Percentiles rank a stretch among this genome's conserved stretches.
Conservation (phyloP, 2,329 filamentous ascomycete genomes). For the Davidsoniella virescens region DNA sequence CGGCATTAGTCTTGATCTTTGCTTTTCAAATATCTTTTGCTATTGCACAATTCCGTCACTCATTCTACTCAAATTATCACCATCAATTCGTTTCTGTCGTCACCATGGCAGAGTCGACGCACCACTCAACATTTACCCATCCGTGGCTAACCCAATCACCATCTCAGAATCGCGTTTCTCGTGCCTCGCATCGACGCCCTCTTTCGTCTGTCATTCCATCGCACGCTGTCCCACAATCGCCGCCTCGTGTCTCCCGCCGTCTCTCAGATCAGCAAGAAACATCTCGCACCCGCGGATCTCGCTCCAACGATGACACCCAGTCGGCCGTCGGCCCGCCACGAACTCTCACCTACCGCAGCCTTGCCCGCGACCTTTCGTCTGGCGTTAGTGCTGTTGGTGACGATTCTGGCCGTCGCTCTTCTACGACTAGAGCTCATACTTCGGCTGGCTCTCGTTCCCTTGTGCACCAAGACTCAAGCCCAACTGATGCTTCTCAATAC, state of each 20-base stretch:
- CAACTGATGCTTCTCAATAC: conserved; percentile 16
- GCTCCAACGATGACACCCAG: conserved; percentile 28
- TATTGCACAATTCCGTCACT: not conserved
- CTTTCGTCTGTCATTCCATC: conserved; percentile 35
- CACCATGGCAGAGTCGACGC: conserved; percentile 11
- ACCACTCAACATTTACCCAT: conserved; percentile 8
- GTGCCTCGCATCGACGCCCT: conserved; percentile 31
- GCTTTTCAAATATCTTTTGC: not conserved
- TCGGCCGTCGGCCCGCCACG: conserved; percentile 25
- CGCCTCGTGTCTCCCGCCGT: conserved; percentile 34
- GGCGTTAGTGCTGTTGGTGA: conserved; percentile 17
- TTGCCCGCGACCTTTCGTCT: conserved; percentile 22
- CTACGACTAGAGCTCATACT: conserved; percentile 5
- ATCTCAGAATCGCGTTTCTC: conserved; percentile 10
- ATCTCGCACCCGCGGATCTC: conserved; percentile 17
- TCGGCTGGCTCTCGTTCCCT: conserved; percentile 31
- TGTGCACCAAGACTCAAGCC: conserved; percentile 28
- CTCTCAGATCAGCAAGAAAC: conserved; percentile 41
- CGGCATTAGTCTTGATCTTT: not conserved
- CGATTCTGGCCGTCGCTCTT: conserved; percentile 15
- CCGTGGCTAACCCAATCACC: conserved; percentile 11
- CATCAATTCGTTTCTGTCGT: not conserved
- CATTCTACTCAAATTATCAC: not conserved
- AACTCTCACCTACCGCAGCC: conserved; percentile 28
- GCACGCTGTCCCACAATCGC: conserved; percentile 30